phyloP scores from a whole-genome alignment of 2,329 filamentous ascomycete genomes.

The Stagonosporopsis chrysanthemi region DNA sequence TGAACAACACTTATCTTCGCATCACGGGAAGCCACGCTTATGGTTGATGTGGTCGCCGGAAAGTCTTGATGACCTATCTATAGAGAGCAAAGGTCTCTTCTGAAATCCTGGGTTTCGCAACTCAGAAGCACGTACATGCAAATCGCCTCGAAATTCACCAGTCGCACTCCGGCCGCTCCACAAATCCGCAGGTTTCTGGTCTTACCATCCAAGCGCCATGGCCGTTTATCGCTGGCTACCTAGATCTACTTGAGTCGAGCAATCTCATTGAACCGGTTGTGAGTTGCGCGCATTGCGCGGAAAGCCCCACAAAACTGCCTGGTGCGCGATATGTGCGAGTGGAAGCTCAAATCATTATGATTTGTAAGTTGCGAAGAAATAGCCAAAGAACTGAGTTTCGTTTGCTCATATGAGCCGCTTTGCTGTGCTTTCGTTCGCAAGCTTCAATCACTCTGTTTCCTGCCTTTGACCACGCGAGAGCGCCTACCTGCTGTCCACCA shows the following conservation, averaged over 20 bases:
- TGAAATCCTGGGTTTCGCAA: no score
- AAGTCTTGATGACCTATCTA: not conserved
- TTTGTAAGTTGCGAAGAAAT: not conserved
- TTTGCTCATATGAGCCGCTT: not conserved
- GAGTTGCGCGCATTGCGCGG: conserved; percentile 7
- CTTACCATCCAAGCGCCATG: no score
- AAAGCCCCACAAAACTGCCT: not conserved
- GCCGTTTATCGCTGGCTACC: no score
- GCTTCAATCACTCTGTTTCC: not conserved
- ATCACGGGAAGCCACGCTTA: not conserved
- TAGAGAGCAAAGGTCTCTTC: no score
- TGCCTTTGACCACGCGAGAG: not conserved
- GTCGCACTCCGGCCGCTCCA: not conserved
- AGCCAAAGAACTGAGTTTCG: not conserved
- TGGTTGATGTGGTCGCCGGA: not conserved
- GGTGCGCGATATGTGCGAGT: conserved; percentile 15
- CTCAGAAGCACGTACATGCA: no score
- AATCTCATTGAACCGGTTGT: not conserved
- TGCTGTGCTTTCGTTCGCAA: not conserved
- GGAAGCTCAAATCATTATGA: not conserved
- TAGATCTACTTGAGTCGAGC: not conserved
- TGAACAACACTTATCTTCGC: not conserved
- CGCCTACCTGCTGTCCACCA: conserved; percentile 2
- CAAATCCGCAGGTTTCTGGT: no score
- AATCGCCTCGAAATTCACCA: not conserved